Evolutionary conservation across 2,329 filamentous ascomycete genomes (phyloP).

Genomic region (Epichloe aotearoae): DNA sequence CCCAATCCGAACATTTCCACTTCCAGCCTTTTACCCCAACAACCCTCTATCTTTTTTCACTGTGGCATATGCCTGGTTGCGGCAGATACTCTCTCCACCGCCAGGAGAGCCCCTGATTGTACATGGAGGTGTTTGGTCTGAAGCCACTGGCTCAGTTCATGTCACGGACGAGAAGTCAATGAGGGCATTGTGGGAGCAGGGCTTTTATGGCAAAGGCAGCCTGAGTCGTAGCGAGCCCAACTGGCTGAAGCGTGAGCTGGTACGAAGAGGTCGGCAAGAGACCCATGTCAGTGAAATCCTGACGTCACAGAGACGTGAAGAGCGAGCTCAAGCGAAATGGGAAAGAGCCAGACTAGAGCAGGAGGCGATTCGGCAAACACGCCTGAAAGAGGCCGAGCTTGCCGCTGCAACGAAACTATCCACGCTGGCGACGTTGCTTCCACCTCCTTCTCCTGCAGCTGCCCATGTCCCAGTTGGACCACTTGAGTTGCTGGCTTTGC

Average conservation of each 20-base stretch:
- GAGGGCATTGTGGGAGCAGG: constrained; percentile 82
- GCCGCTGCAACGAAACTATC: constrained; percentile 12
- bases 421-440: neutral
- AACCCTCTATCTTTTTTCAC: constrained; percentile 83
- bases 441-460: neutral
- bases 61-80: constrained; percentile 63
- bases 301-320: constrained; percentile 63
- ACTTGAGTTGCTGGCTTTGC: constrained; percentile 24
- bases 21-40: constrained; percentile 80
- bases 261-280: constrained; percentile 50
- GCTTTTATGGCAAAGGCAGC: constrained; percentile 91
- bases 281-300: constrained; percentile 67
- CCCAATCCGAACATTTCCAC: constrained; percentile 68
- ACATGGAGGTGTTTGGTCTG: constrained; percentile 69
- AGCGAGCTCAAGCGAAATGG: constrained; percentile 75
- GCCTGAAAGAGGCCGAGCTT: constrained; percentile 29
- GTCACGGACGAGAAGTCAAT: constrained; percentile 65
- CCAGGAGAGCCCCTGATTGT: constrained; percentile 49
- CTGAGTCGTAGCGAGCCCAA: constrained; percentile 89
- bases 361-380: constrained; percentile 65
- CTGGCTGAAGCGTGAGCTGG: constrained; percentile 77
- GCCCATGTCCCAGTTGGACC: constrained; percentile 30
- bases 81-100: constrained; percentile 56
- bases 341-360: constrained; percentile 81
- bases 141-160: constrained; percentile 69